Base-by-base conservation (phyloP, 352 stramenopile species). In the Globisporangium middletonii region DNA sequence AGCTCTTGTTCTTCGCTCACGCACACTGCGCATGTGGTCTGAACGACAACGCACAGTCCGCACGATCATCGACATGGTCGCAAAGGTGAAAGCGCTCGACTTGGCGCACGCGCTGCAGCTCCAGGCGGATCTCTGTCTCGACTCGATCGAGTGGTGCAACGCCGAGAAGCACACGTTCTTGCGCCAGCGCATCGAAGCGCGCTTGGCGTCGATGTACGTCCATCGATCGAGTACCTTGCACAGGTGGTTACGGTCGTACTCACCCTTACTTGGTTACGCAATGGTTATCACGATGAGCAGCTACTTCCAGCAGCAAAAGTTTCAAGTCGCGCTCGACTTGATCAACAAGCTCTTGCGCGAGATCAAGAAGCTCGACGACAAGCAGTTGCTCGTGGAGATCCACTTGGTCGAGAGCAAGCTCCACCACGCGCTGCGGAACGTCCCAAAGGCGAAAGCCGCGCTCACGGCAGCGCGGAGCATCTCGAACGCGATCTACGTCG, bases 281-380 rank as follows among this genome's bases (percentile, higher is more conserved):
- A 23, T 23, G 23, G 23, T 23, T 23, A 23, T 88, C 41, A 48
- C 28, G 38, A n/a, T 53, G 38, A 73, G 41, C 55, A 88, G 77
- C 57, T 91, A 95, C 57, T 96, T 95, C 67, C 85, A 92, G 64
- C 83, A 94, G 65, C 71, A 80, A 1, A 91, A 93, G 66, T 99
- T 98, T 68, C 83, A 92, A 50, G 76, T 90, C 9, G 96, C 97
- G 16, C 67, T 99, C 18, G 79, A 95, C 52, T 73, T 99, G 42
- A 93, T 99, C 72, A 97, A 92, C 53, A 82, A 86, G 62, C 79
- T 99, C 30, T 73, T 99, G 27, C 72, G 81, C 9, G 97, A 99
- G 79, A 93, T 99, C 56, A 99, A 99, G 75, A 98, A 99, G 73
- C 81, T 99, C 49, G 97, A 99, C 71, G 97, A 99, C 79, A 99